Percentiles rank a stretch among this genome's conserved stretches.
These are phyloP conservation scores for Rhododendron williamsianum DNA, from an alignment of 148 eudicot species.

Conservation along the genomic window DNA sequence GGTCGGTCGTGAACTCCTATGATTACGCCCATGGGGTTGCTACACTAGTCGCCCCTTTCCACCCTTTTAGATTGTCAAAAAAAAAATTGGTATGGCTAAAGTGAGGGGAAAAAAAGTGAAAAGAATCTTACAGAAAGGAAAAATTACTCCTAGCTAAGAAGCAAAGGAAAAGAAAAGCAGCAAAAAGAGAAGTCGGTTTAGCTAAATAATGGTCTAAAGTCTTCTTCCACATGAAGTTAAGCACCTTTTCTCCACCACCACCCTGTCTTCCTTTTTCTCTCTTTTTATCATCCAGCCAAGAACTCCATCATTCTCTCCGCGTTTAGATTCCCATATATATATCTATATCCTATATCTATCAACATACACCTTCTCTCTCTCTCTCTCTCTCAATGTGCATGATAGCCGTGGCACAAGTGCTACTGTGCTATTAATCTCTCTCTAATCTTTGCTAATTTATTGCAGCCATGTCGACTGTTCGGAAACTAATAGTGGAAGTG, in stretches of 20 bases:
- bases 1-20: too few relatives aligned
- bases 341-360: not conserved
- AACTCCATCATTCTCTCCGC: constrained; percentile 11
- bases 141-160: not conserved
- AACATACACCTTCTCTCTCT: not conserved
- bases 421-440: not conserved
- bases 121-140: not conserved
- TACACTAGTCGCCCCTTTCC: too few relatives aligned
- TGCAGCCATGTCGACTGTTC: constrained; percentile 30
- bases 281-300: constrained; percentile 5
- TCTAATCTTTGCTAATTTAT: not conserved
- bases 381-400: not conserved
- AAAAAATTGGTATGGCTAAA: not conserved
- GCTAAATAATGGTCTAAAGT: constrained; percentile 14
- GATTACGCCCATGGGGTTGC: too few relatives aligned
- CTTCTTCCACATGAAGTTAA: constrained; percentile 56
- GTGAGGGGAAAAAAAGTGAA: not conserved
- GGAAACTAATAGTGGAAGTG: constrained; percentile 70
- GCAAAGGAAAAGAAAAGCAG: constrained; percentile 1
- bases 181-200: constrained; percentile 2
- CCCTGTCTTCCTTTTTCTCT: not conserved
- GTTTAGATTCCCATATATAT: not conserved
- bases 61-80: too few relatives aligned
- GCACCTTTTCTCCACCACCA: constrained; percentile 17
- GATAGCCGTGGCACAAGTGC: not conserved